These are phyloP conservation scores for Radiomyces spectabilis DNA, from an alignment of 192 early-diverging fungal genomes.

Conservation along the genomic window DNA sequence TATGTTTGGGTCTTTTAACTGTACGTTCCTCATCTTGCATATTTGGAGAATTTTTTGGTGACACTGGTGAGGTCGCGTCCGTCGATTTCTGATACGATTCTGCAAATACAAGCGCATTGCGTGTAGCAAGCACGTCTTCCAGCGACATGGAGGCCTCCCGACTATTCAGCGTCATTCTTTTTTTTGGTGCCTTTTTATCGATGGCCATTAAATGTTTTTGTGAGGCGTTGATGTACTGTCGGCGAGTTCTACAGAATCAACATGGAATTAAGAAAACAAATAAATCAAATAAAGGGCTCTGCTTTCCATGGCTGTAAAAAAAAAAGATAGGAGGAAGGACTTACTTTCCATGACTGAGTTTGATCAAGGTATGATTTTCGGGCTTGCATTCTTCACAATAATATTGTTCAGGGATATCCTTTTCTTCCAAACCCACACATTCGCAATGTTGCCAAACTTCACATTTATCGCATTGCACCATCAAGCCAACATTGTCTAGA, in stretches of 20 bases:
- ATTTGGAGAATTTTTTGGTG: no score
- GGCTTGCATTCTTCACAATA: conserved; percentile 89
- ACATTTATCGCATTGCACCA: conserved; percentile 94
- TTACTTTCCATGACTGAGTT: conserved; percentile 32
- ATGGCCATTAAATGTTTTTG: not conserved
- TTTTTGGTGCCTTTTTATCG: conserved; percentile 38
- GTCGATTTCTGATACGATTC: not conserved
- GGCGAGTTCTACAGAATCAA: no score
- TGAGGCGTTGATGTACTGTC: no score
- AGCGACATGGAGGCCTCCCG: conserved; percentile 44
- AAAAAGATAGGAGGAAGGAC: no score
- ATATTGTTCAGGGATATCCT: conserved; percentile 82
- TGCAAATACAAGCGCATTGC: conserved; percentile 8
- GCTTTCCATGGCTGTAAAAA: no score
- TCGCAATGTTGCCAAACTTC: conserved; percentile 91
- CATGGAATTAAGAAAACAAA: no score
- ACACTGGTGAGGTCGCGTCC: no score
- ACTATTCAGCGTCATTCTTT: conserved; percentile 48
- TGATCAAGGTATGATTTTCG: conserved; percentile 64
- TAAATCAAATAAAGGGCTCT: no score
- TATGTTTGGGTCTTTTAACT: not conserved
- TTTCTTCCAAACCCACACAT: conserved; percentile 77
- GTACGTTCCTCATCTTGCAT: not conserved
- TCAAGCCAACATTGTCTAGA: conserved; percentile 56
- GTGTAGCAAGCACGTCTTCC: conserved; percentile 32